Evolutionary conservation across 805 yeast species (phyloP), one percentile per base, ranked within the genome.

Genomic region (Wickerhamiella musiphila): DNA sequence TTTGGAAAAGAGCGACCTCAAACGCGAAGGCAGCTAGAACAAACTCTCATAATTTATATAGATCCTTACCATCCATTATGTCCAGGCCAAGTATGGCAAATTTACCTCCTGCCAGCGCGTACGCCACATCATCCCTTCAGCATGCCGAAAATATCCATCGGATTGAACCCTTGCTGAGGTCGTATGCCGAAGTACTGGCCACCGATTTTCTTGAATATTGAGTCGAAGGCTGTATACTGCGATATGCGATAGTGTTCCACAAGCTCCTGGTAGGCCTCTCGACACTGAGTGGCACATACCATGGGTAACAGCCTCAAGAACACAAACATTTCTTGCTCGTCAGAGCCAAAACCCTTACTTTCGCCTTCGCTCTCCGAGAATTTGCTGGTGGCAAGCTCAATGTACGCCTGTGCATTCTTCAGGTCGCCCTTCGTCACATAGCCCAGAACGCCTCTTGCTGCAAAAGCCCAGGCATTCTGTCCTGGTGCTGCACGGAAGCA

Each of bases 111-210:
- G n/a, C n/a, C n/a, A n/a, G n/a, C n/a, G n/a, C n/a, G n/a, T n/a
- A n/a, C n/a, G n/a, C n/a, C n/a, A n/a, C n/a, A n/a, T n/a, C n/a
- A n/a, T n/a, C n/a, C n/a, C n/a, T n/a, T n/a, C n/a, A n/a, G n/a
- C n/a, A 77, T 73, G 14, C 77, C 68, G 93, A 90, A 79, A 63
- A 86, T 60, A 43, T 71, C 74, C 41, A 78, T 51, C 45, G 73
- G 52, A 46, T 75, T 74, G 2, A 55, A 55, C 39, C 65, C 72
- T 33, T 61, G 64, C 31, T 60, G 68, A 11, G 69, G 61, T 41
- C 46, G 48, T 37, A 79, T 67, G 9, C 66, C 69, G 45, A 76
- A 79, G 49, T 68, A 74, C 18, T 65, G 52, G 39, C 64, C 61
- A 23, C 83, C 93, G 37, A 79, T 52, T 33, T 58, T 61, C 26